Percentiles rank a stretch among this genome's conserved stretches.
These are phyloP conservation scores for Sarocladium kiliense DNA, from an alignment of 2,329 filamentous ascomycete genomes.

Conservation along the genomic window DNA sequence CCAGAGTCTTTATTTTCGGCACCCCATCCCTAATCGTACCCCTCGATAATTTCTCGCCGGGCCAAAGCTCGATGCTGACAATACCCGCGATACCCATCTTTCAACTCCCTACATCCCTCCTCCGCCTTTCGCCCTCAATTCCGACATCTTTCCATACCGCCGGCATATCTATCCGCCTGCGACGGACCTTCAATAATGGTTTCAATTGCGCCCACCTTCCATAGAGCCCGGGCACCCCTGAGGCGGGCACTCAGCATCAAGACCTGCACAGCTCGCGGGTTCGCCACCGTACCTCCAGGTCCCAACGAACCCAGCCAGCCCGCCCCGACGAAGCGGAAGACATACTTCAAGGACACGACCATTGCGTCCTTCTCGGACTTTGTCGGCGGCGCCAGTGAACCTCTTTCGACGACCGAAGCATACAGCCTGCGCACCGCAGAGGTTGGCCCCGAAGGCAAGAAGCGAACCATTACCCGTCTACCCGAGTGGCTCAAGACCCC, in stretches of 20 bases:
- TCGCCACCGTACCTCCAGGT: constrained; percentile 41
- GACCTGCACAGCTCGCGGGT: constrained; percentile 28
- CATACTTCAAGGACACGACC: constrained; percentile 56
- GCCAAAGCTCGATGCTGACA: neutral
- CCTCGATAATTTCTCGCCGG: constrained; percentile 10
- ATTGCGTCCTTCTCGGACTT: constrained; percentile 57
- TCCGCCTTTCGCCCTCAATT: neutral
- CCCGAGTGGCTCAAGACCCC: constrained; percentile 96
- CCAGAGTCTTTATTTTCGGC: neutral
- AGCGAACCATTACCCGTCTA: constrained; percentile 65
- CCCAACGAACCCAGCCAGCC: constrained; percentile 19
- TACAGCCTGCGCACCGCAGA: constrained; percentile 58
- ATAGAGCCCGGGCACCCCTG: constrained; percentile 36
- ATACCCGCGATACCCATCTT: neutral
- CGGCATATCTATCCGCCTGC: neutral
- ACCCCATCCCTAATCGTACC: neutral
- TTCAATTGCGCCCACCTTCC: constrained; percentile 35
- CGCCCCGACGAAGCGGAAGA: constrained; percentile 27
- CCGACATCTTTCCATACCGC: neutral
- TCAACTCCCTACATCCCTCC: neutral
- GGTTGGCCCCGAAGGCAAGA: constrained; percentile 58
- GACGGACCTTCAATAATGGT: constrained; percentile 25
- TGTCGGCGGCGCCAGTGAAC: constrained; percentile 33
- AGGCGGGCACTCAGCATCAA: constrained; percentile 32
- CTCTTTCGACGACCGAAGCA: constrained; percentile 47